Evolutionary conservation across 345 rosid genomes (phyloP), one percentile per base, ranked within the genome.

Genomic region (Hevea brasiliensis): DNA sequence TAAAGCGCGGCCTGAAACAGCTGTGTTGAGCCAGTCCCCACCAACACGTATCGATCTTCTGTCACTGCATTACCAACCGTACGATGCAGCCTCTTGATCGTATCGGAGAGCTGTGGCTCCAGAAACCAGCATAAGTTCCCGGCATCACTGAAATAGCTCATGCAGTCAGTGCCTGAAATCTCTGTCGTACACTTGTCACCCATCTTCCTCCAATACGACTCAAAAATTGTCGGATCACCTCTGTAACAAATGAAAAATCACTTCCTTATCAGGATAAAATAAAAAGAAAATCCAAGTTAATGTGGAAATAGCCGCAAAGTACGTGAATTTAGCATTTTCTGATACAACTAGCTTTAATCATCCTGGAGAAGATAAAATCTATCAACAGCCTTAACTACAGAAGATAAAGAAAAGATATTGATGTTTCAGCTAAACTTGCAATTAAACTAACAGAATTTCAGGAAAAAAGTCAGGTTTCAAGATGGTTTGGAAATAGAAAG

Each of bases 21-120:
- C 83, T 90, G 97, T 7, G 98, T 84, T 1, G 99, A 90, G 9
- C 99, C 99, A 0, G 92, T 89, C 32, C 99, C 99, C 26, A 89
- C 95, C 74, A 95, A 86, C 61, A 92, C 27, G 73, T 83, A 74
- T 0, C 85, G 74, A 21, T 78, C 93, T 1, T 86, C 87, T 0
- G 82, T 63, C 3, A 70, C 84, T 3, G 97, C 98, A 65, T 95
- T 95, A 10, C 94, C 90, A 13, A 88, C 86, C 50, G 58, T 79
- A 4, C 74, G 56, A 79, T 95, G 99, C 48, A 95, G 29, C 50
- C 86, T 70, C 77, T 83, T 80, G 84, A 95, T 87, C 12, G 98
- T 86, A 14, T 81, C 86, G 0, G 72, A 86, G 27, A 95, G 87
- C 65, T 80, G 81, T 18, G 92, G 89, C 72, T 81, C 88, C 72